Conservation (phyloP, 495 filamentous ascomycete species). For the Aspergillus sparsus region DNA sequence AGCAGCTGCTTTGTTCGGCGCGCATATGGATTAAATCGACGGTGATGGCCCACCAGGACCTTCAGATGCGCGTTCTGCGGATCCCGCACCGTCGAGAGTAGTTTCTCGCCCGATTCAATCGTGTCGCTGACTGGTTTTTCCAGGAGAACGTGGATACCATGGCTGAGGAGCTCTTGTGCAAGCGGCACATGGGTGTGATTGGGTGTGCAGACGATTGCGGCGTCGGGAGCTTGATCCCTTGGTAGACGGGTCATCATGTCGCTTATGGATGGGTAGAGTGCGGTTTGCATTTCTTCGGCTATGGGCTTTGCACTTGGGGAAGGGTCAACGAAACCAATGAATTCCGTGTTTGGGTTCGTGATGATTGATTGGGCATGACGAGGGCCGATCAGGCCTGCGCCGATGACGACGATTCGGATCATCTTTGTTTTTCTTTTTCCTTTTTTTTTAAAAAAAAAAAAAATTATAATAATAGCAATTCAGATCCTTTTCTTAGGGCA, state of each 20-base stretch:
- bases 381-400: constrained; percentile 59
- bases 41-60: constrained; percentile 60
- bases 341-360: constrained; percentile 44
- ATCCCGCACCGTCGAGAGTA: constrained; percentile 29
- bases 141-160: constrained; percentile 55
- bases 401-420: constrained; percentile 51
- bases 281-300: constrained; percentile 31
- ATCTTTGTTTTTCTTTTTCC: constrained; percentile 9
- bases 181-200: constrained; percentile 58
- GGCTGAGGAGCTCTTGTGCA: constrained; percentile 49
- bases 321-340: constrained; percentile 56
- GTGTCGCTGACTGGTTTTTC: constrained; percentile 59
- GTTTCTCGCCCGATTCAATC: constrained; percentile 39
- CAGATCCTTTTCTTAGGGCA: not conserved
- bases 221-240: constrained; percentile 39
- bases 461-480: not conserved
- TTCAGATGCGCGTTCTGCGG: constrained; percentile 37
- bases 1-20: constrained; percentile 50
- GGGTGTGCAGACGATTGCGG: constrained; percentile 61
- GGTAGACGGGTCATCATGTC: constrained; percentile 39
- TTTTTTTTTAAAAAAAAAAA: not conserved
- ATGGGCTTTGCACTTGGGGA: constrained; percentile 32
- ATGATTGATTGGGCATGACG: constrained; percentile 56
- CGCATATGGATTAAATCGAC: constrained; percentile 61
- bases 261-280: constrained; percentile 39